Conservation (phyloP, 495 filamentous ascomycete genomes). For the Zalerion maritima region DNA sequence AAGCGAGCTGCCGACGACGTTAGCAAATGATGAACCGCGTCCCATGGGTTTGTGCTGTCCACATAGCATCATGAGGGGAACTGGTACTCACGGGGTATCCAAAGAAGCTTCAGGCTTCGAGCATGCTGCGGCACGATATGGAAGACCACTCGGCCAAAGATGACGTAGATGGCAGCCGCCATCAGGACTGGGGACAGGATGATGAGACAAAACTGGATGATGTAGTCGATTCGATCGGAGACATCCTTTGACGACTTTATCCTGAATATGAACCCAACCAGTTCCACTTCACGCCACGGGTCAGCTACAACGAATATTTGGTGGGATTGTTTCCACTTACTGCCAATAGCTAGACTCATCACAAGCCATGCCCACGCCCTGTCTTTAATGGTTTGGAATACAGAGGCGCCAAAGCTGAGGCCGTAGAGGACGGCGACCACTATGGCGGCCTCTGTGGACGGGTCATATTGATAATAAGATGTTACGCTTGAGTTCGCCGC, state of each 20-base stretch:
- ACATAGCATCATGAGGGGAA: not conserved
- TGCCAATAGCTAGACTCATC: conserved; percentile 28
- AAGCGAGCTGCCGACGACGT: conserved; percentile 18
- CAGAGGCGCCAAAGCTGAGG: conserved; percentile 19
- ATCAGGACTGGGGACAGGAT: conserved; percentile 21
- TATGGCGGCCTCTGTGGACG: conserved; percentile 16
- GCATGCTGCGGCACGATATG: conserved; percentile 25
- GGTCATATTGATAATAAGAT: conserved; percentile 17
- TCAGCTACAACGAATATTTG: conserved; percentile 2
- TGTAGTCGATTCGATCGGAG: conserved; percentile 16
- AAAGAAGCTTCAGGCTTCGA: conserved; percentile 25
- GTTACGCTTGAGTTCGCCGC: too few relatives aligned
- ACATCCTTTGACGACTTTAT: conserved; percentile 20
- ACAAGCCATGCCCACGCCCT: conserved; percentile 30
- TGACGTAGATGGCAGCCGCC: conserved; percentile 21
- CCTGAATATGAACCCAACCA: conserved; percentile 28
- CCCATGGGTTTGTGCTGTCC: too few relatives aligned
- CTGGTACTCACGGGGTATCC: conserved; percentile 24
- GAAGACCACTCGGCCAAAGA: conserved; percentile 26
- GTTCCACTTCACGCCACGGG: conserved; percentile 22
- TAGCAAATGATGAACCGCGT: not conserved
- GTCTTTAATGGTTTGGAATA: conserved; percentile 25
- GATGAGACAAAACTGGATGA: conserved; percentile 19
- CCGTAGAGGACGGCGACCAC: conserved; percentile 16
- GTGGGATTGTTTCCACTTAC: conserved; percentile 16